Conservation (phyloP, 73 alveolate species). For the Paramecium sonneborni region DNA sequence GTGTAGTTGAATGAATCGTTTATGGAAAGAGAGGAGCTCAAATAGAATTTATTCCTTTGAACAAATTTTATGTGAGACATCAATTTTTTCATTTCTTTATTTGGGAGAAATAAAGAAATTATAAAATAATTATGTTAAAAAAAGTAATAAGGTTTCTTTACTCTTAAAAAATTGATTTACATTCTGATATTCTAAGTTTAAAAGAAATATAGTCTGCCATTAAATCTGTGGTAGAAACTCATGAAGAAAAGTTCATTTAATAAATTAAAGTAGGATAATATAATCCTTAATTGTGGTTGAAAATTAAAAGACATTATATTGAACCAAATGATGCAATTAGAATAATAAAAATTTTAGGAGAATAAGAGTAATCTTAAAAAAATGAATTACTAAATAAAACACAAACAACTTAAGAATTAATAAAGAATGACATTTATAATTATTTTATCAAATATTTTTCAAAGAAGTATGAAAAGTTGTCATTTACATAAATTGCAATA, state of each 20-base stretch:
- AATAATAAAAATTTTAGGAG: not conserved
- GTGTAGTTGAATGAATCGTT: not conserved
- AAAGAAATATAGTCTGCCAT: constrained; percentile 15
- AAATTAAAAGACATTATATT: constrained; percentile 17
- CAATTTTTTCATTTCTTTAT: not conserved
- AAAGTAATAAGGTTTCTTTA: not conserved
- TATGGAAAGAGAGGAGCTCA: constrained; percentile 33
- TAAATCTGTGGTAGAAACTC: not conserved
- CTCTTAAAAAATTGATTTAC: constrained; percentile 10
- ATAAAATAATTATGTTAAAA: not conserved
- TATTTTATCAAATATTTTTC: constrained; percentile 37
- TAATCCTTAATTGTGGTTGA: constrained; percentile 35
- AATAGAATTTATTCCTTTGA: constrained; percentile 18
- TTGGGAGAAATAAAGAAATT: not conserved
- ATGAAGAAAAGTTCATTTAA: not conserved
- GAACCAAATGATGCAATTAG: constrained; percentile 15
- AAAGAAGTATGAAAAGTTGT: constrained; percentile 20
- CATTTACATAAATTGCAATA: constrained; percentile 56
- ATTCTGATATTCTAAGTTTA: constrained; percentile 12
- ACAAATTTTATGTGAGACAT: not conserved
- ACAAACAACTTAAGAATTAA: not conserved
- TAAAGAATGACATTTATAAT: constrained; percentile 27
- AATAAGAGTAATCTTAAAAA: not conserved
- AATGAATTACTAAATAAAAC: not conserved
- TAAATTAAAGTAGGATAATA: not conserved